These are phyloP conservation scores for Paradendryphiella salina DNA, from an alignment of 2,329 filamentous ascomycete species.

Conservation along the genomic window DNA sequence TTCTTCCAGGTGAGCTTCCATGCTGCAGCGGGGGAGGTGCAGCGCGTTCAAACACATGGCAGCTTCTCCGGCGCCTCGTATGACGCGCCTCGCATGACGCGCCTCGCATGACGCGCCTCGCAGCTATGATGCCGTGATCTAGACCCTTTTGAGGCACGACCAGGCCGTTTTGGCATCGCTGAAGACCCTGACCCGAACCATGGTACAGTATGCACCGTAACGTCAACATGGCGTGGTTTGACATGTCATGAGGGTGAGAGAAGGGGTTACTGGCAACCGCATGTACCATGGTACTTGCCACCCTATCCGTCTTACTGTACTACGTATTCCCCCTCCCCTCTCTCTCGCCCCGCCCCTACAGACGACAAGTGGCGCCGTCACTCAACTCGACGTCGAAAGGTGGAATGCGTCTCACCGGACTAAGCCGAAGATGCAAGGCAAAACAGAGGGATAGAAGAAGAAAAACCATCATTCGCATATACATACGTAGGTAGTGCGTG, in stretches of 20 bases:
- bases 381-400: too few species aligned
- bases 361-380: too few species aligned
- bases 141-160: background rate
- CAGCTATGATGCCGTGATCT: background rate
- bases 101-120: background rate
- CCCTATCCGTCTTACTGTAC: background rate
- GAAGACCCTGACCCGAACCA: slow-evolving; percentile 10
- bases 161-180: background rate
- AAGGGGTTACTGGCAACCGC: background rate
- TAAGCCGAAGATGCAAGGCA: too few species aligned
- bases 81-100: too few species aligned
- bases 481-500: background rate
- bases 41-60: too few species aligned
- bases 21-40: too few species aligned
- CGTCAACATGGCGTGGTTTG: slow-evolving; percentile 10
- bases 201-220: slow-evolving; percentile 4
- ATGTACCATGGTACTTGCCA: slow-evolving; percentile 9
- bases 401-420: too few species aligned
- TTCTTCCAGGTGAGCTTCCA: too few species aligned
- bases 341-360: too few species aligned
- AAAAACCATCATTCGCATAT: background rate
- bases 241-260: slow-evolving; percentile 4
- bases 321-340: background rate
- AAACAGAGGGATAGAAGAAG: background rate
- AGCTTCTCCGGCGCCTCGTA: too few species aligned